phyloP scores from a whole-genome alignment of 2,329 filamentous ascomycete genomes.

The Penicillium sp. region DNA sequence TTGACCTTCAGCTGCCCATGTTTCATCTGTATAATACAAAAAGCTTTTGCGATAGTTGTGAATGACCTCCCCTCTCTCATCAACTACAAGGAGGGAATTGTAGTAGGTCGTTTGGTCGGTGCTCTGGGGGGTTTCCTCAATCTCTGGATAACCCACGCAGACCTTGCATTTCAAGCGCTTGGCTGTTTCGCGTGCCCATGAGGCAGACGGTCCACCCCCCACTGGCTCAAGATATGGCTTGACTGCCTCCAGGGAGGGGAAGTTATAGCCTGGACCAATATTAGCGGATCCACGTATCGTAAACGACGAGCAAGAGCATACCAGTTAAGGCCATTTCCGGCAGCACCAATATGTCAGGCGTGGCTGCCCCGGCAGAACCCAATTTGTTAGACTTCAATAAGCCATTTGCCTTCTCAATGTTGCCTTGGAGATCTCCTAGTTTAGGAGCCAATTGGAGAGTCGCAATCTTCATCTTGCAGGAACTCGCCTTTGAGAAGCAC shows the following conservation, averaged over 20 bases:
- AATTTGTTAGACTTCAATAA: slow-evolving; percentile 41
- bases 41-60: slow-evolving; percentile 65
- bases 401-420: slow-evolving; percentile 46
- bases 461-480: slow-evolving; percentile 46
- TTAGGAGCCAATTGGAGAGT: slow-evolving; percentile 49
- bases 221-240: slow-evolving; percentile 61
- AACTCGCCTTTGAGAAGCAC: slow-evolving; percentile 13
- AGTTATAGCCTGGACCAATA: slow-evolving; percentile 60
- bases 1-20: slow-evolving; percentile 59
- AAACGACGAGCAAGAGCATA: slow-evolving; percentile 29
- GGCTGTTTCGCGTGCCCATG: slow-evolving; percentile 62
- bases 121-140: slow-evolving; percentile 22
- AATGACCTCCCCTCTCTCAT: slow-evolving; percentile 55
- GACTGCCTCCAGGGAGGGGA: slow-evolving; percentile 59
- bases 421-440: slow-evolving; percentile 47
- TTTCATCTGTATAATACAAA: slow-evolving; percentile 68
- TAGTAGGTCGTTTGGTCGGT: slow-evolving; percentile 45
- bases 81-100: slow-evolving; percentile 61
- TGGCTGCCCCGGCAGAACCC: slow-evolving; percentile 14
- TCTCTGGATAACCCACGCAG: slow-evolving; percentile 65
- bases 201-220: slow-evolving; percentile 54
- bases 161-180: slow-evolving; percentile 58
- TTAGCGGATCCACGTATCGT: background rate
- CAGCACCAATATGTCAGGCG: slow-evolving; percentile 59
- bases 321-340: slow-evolving; percentile 65